Evolutionary conservation across 164 flowering plant species (phyloP).

Genomic region (Litsea cubeba): DNA sequence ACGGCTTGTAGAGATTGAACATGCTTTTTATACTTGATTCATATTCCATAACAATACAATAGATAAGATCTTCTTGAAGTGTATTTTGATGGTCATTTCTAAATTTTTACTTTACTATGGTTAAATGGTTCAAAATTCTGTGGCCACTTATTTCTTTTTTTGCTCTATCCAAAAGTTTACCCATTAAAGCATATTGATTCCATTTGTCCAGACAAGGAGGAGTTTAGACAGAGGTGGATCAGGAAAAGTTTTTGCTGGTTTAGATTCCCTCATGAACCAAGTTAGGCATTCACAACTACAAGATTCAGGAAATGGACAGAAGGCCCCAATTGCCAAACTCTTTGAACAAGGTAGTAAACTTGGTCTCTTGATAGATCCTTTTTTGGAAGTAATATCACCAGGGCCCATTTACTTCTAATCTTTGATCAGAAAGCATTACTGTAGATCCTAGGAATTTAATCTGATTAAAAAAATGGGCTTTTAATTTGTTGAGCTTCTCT

Average conservation of each 20-base stretch:
- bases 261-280: conserved; percentile 59
- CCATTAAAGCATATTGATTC: not conserved
- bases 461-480: no score
- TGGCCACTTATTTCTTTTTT: not conserved
- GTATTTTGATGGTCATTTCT: not conserved
- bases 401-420: not conserved
- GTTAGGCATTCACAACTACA: conserved; percentile 40
- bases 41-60: not conserved
- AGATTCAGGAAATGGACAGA: conserved; percentile 60
- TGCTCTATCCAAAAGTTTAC: not conserved
- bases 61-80: not conserved
- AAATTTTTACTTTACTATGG: not conserved
- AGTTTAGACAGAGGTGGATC: conserved; percentile 53
- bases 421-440: no score
- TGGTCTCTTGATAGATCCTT: not conserved
- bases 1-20: not conserved
- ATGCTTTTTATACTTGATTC: not conserved
- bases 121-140: not conserved
- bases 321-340: conserved; percentile 72
- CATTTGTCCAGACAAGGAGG: conserved; percentile 54
- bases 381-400: not conserved
- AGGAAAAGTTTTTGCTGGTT: conserved; percentile 29
- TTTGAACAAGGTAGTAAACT: conserved; percentile 28
- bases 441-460: no score
- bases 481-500: no score